Evolutionary conservation across 345 rosid species (phyloP).

Genomic region (Brassica carinata): DNA sequence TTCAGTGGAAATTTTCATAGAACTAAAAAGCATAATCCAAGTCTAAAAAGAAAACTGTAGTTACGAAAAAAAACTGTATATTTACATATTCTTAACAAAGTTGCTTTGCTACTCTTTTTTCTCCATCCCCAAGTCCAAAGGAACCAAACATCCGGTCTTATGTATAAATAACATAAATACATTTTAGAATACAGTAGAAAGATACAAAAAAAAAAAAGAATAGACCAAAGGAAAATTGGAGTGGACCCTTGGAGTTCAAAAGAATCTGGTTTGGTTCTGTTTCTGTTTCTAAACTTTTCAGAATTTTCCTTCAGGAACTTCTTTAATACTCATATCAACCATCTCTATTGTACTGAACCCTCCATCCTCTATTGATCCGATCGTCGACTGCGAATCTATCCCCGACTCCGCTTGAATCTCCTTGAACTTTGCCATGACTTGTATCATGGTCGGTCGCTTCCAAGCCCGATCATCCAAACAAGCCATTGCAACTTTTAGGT

Average conservation of each 20-base stretch:
- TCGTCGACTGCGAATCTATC: conserved; percentile 74
- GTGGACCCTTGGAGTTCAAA: conserved; percentile 28
- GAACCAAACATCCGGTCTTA: conserved; percentile 32
- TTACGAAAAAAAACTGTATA: conserved; percentile 24
- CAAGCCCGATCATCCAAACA: conserved; percentile 79
- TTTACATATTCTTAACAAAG: conserved; percentile 39
- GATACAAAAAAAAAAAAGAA: conserved; percentile 21
- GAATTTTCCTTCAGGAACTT: conserved; percentile 65
- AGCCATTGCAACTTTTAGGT: conserved; percentile 69
- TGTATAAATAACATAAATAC: conserved; percentile 39
- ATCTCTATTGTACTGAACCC: conserved; percentile 63
- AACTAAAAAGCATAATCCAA: conserved; percentile 4
- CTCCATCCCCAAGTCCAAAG: conserved; percentile 9
- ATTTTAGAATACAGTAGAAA: conserved; percentile 27
- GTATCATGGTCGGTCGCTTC: conserved; percentile 78
- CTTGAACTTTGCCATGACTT: conserved; percentile 78
- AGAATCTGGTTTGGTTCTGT: conserved; percentile 20
- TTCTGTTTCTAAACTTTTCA: conserved; percentile 26
- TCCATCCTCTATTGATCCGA: conserved; percentile 61
- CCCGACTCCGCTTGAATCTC: conserved; percentile 81
- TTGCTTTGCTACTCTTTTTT: conserved; percentile 25
- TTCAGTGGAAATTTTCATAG: neutral
- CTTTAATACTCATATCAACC: conserved; percentile 83
- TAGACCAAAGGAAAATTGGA: conserved; percentile 33
- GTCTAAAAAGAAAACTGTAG: neutral